Percentiles rank a stretch among this genome's conserved stretches.
These are phyloP conservation scores for Hymenoscyphus albidus DNA, from an alignment of 2,329 filamentous ascomycete genomes.

Conservation along the genomic window DNA sequence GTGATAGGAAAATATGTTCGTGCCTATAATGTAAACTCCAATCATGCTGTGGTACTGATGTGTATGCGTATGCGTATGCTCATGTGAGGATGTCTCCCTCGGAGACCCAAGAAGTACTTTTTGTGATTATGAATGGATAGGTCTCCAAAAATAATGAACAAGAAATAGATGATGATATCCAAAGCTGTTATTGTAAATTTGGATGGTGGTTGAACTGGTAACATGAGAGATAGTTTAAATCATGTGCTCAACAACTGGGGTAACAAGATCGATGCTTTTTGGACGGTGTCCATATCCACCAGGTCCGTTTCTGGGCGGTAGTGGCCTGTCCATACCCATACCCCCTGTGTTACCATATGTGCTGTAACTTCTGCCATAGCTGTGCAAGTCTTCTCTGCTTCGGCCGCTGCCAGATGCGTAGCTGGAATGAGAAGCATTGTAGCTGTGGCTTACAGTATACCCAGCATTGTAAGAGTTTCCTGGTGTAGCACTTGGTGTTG, in stretches of 20 bases:
- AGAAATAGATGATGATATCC: background rate
- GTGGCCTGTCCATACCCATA: slow-evolving; percentile 48
- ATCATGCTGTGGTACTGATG: slow-evolving; percentile 1
- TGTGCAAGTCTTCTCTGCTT: slow-evolving; percentile 27
- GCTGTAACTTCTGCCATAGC: slow-evolving; percentile 21
- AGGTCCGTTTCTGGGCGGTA: slow-evolving; percentile 51
- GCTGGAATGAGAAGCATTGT: slow-evolving; percentile 9
- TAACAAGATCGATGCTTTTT: slow-evolving; percentile 61
- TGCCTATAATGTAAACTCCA: background rate
- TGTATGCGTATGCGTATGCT: background rate
- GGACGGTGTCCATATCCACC: slow-evolving; percentile 50
- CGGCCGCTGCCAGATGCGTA: slow-evolving; percentile 9
- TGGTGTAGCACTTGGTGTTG: slow-evolving; percentile 26
- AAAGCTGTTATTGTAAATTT: background rate
- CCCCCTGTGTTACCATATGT: slow-evolving; percentile 23
- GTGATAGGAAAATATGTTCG: background rate
- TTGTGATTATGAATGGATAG: background rate
- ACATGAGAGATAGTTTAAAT: background rate
- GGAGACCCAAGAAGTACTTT: background rate
- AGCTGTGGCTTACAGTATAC: slow-evolving; percentile 20
- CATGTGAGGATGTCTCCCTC: background rate
- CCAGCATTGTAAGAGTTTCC: slow-evolving; percentile 25
- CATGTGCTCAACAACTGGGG: slow-evolving; percentile 38
- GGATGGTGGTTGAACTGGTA: background rate
- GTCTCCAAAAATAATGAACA: background rate